phyloP scores from a whole-genome alignment of 148 eudicot genomes.

The Chenopodium album region DNA sequence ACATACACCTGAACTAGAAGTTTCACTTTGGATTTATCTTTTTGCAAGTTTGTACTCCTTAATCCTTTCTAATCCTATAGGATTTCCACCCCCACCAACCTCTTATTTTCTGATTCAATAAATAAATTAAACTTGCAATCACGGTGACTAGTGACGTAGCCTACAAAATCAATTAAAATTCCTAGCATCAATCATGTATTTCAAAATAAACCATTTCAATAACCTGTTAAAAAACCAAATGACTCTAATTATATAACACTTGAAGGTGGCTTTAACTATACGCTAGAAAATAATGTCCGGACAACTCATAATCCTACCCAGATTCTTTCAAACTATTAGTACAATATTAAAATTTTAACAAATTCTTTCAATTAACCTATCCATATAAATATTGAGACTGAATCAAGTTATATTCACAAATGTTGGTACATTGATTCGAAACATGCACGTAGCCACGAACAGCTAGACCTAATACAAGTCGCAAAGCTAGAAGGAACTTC shows the following conservation, averaged over 20 bases:
- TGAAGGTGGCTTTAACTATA: not conserved
- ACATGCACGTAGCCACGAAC: not conserved
- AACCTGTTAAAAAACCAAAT: not conserved
- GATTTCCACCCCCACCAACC: not conserved
- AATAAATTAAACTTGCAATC: not conserved
- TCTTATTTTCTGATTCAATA: no score
- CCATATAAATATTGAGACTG: not conserved
- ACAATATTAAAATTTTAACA: not conserved
- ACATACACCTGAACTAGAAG: slow-evolving; percentile 2
- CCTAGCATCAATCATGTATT: not conserved
- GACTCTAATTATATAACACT: not conserved
- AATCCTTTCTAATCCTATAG: not conserved
- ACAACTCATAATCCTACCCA: not conserved
- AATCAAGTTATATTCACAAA: not conserved
- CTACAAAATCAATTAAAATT: not conserved
- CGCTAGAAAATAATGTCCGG: not conserved
- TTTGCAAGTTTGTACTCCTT: slow-evolving; percentile 1
- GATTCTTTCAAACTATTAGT: not conserved
- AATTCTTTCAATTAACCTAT: not conserved
- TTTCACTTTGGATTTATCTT: slow-evolving; percentile 7
- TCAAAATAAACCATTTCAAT: not conserved
- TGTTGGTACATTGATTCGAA: not conserved
- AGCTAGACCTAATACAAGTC: slow-evolving; percentile 19
- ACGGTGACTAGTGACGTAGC: not conserved
- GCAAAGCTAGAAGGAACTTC: not conserved